Base-by-base conservation (phyloP, 495 filamentous ascomycete species). In the Friedmanniomyces simplex region DNA sequence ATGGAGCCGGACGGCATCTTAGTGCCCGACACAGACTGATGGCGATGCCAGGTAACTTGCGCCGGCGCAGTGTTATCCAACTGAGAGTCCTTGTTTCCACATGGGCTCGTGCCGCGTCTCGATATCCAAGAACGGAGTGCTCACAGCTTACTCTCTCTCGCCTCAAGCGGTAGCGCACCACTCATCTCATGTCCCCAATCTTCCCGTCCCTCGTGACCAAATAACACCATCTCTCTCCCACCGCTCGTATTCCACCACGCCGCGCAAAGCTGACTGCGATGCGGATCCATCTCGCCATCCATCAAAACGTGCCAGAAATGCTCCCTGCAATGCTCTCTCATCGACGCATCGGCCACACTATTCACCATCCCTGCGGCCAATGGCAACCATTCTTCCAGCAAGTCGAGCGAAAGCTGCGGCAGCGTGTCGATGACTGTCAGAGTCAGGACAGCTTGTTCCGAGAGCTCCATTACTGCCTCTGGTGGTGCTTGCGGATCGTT, bases 281-380 rank as follows among this genome's bases (percentile, higher is more conserved):
- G 87, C 48, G 95, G 81, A 72, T 96, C 91, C 84, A 96, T 91
- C 72, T 96, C 91, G 8, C 91, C 90, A 58, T 78, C 80, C 24
- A 83, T 83, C 42, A 97, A 59, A 1, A 88, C 77, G 50, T 96
- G 82, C 89, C 91, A 96, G 68, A 95, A 88, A 48, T 90, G 76
- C 61, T 81, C 77, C 61, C 82, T 81, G 51, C 83, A 86, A n/a
- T 72, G 66, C 30, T 82, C 76, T 34, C 83, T 76, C 77, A 90
- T 83, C 3, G 65, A 63, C 0, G 74, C 68, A 55, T 89, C 83
- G 0, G 71, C 63, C 50, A 95, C 78, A 0, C 60, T 63, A 58
- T 84, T 82, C 42, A 94, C 69, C 13, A 90, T 71, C 46, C 82
- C 75, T 1, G 87, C 91, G 14, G 82, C 76, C 6, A 89, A 68